These are phyloP conservation scores for Athelia psychrophila DNA, from an alignment of 1,284 basidiomycete species.

Conservation along the genomic window DNA sequence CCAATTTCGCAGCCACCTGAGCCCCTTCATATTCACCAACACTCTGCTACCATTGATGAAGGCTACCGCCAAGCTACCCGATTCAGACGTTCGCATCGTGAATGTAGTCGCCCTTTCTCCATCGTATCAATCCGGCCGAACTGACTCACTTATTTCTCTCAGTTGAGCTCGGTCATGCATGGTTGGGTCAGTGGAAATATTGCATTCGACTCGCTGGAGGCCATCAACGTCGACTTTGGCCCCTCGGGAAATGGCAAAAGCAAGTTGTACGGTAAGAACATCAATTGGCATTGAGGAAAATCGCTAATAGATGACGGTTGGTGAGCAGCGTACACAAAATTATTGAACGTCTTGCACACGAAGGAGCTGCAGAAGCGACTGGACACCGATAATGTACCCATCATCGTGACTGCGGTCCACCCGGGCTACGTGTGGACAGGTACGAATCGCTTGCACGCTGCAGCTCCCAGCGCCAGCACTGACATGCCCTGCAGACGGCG, in stretches of 20 bases:
- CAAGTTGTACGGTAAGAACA: not conserved
- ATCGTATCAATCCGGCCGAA: not conserved
- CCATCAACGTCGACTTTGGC: not conserved
- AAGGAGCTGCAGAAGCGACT: constrained; percentile 38
- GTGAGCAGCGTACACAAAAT: constrained; percentile 34
- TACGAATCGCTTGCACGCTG: too few relatives aligned
- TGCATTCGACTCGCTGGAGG: not conserved
- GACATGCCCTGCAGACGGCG: not conserved
- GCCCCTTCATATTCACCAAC: constrained; percentile 43
- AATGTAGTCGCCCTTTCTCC: constrained; percentile 11
- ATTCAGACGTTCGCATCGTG: constrained; percentile 49
- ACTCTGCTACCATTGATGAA: constrained; percentile 46
- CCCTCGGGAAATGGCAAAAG: not conserved
- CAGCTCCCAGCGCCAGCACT: not conserved
- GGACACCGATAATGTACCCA: constrained; percentile 14
- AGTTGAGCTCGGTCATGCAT: not conserved
- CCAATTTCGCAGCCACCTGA: constrained; percentile 41
- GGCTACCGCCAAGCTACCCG: constrained; percentile 38
- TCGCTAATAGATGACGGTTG: not conserved
- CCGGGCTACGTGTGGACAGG: constrained; percentile 22
- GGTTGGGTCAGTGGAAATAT: not conserved
- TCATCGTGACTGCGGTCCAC: constrained; percentile 28
- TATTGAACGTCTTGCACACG: constrained; percentile 35
- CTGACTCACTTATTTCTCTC: not conserved
- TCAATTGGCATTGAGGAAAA: not conserved